phyloP scores from a whole-genome alignment of 2,329 filamentous ascomycete genomes.

The Neonectria hederae region DNA sequence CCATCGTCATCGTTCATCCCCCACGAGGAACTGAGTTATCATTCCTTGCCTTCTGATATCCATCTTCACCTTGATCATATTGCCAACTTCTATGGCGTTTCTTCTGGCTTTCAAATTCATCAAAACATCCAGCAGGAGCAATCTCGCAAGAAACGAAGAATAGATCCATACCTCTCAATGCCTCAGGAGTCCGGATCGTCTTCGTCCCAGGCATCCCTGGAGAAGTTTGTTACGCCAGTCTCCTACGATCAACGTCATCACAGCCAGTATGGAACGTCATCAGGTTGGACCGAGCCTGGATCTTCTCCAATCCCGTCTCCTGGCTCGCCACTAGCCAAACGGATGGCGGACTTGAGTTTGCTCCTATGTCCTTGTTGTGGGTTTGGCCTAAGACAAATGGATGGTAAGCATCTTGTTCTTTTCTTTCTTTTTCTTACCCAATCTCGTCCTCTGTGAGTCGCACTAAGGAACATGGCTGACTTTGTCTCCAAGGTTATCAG shows the following conservation, averaged over 20 bases:
- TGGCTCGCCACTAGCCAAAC: slow-evolving; percentile 39
- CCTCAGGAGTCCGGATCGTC: slow-evolving; percentile 33
- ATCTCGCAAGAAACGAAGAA: slow-evolving; percentile 47
- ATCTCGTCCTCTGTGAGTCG: not conserved
- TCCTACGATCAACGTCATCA: slow-evolving; percentile 36
- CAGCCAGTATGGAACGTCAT: slow-evolving; percentile 31
- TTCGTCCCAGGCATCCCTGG: slow-evolving; percentile 42
- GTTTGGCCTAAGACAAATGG: slow-evolving; percentile 39
- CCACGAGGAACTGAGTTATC: slow-evolving; percentile 36
- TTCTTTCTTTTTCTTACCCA: not conserved
- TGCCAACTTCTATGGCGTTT: slow-evolving; percentile 44
- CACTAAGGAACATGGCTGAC: slow-evolving; percentile 24
- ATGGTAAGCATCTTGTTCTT: slow-evolving; percentile 41
- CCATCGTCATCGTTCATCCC: slow-evolving; percentile 34
- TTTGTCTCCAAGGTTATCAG: slow-evolving; percentile 47
- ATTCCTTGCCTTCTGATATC: slow-evolving; percentile 39
- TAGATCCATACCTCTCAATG: slow-evolving; percentile 47
- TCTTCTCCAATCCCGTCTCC: slow-evolving; percentile 38
- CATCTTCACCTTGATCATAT: slow-evolving; percentile 42
- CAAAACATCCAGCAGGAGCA: slow-evolving; percentile 39
- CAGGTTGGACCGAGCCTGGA: slow-evolving; percentile 36
- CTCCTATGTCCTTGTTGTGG: slow-evolving; percentile 48
- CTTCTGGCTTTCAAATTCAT: slow-evolving; percentile 46
- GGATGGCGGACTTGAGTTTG: slow-evolving; percentile 43
- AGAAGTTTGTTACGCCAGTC: slow-evolving; percentile 43